Evolutionary conservation across 2,329 filamentous ascomycete species (phyloP), one percentile per base, ranked within the genome.

Genomic region (Orbilia blumenaviensis): DNA sequence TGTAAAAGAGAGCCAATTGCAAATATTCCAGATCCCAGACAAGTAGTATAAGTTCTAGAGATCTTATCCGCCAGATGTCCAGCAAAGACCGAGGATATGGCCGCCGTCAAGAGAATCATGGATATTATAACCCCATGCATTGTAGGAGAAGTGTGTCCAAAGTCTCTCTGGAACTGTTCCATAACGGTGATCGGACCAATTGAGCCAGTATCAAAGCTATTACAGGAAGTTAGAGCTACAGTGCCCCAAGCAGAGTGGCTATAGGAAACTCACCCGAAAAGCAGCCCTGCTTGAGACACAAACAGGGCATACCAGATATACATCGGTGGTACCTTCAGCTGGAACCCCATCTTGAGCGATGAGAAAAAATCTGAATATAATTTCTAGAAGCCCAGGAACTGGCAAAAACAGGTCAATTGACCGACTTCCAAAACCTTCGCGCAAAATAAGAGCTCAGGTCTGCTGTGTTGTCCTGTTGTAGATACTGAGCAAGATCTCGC

Each of bases 181-280:
- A 90, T 90, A 1, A 85, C 84, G 0, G 88, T 89, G 0, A 89
- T 85, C 2, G 88, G 86, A 0, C 88, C 88, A 62, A 89, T 88
- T 25, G 84, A 86, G 8, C 87, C 87, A 0, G 87, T 87, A 66
- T 87, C 86, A 14, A 83, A 81, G 0, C 81, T 82, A 10, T 29
- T 12, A 25, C 12, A 34, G 34, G 7, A 16, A 34, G 27, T 34
- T 29, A 50, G 46, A 16, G 12, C 46, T 50, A 16, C 8, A 16
- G 3, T n/a, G 10, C 23, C n/a, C n/a, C n/a, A n/a, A 23, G 42
- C 21, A 25, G 32, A 38, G n/a, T 16, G 9, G 16, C 18, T 2
- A n/a, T n/a, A 29, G 2, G 9, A 18, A 63, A 62, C 64, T 42
- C 36, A 76, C 72, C 72, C 58, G 41, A 76, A 76, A 5, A 76